A percentile compares a stretch with the other conserved stretches of the same genome.
These are phyloP conservation scores for Tagetes erecta DNA, from an alignment of 129 eudicot species.

Conservation along the genomic window DNA sequence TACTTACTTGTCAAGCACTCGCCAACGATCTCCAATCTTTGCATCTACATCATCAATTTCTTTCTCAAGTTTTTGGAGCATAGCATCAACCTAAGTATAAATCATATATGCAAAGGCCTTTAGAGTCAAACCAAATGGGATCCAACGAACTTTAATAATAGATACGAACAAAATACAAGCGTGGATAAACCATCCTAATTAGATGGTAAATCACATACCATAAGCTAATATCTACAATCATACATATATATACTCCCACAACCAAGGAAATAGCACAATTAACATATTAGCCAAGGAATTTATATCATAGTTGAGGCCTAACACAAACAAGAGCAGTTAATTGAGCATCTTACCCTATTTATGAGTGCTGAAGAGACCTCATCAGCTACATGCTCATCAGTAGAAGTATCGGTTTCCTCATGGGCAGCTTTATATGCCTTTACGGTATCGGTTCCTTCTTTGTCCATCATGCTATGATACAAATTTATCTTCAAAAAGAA, in stretches of 20 bases:
- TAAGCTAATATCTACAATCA: not conserved
- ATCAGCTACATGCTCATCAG: slow-evolving; percentile 57
- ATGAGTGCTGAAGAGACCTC: slow-evolving; percentile 84
- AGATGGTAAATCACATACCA: not conserved
- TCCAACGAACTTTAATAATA: not conserved
- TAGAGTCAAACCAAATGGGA: not conserved
- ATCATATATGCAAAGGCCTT: not conserved
- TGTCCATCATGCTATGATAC: slow-evolving; percentile 78
- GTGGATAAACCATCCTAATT: not conserved
- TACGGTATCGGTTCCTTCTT: slow-evolving; percentile 72
- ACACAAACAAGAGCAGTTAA: slow-evolving; percentile 4
- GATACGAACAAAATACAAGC: not conserved
- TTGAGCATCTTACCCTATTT: slow-evolving; percentile 56
- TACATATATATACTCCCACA: not conserved
- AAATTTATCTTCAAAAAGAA: slow-evolving; percentile 56
- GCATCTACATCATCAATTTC: slow-evolving; percentile 99
- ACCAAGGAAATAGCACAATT: not conserved
- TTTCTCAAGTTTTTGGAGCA: slow-evolving; percentile 96
- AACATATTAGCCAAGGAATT: not conserved
- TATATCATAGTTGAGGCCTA: not conserved
- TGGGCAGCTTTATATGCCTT: slow-evolving; percentile 92
- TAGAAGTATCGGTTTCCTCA: slow-evolving; percentile 64
- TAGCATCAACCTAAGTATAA: slow-evolving; percentile 78
- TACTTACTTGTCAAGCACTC: slow-evolving; percentile 80
- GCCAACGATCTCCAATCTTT: slow-evolving; percentile 90